Evolutionary conservation across 176 grass and related monocot species (phyloP).

Genomic region (Hsuehochloa calcarea): DNA sequence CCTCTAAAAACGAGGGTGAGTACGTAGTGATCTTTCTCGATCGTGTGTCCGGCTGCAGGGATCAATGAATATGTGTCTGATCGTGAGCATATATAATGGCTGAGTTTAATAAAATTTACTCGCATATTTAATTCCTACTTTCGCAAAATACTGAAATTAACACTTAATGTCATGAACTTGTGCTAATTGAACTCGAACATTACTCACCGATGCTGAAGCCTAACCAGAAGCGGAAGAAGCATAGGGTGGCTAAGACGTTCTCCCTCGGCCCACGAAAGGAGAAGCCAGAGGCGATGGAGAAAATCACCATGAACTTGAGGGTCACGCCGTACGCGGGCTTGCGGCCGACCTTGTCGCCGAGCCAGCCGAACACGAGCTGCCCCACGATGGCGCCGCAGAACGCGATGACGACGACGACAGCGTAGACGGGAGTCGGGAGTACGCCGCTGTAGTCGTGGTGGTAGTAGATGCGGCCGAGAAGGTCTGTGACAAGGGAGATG

Average conservation of each 20-base stretch:
- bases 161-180: background rate
- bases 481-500: constrained; percentile 6
- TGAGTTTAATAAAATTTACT: background rate
- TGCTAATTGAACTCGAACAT: background rate
- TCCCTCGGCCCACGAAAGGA: constrained; percentile 12
- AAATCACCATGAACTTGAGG: constrained; percentile 17
- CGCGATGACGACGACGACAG: background rate
- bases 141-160: background rate
- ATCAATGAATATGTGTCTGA: no score
- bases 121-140: background rate
- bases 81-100: no score
- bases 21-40: no score
- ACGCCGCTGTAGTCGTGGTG: background rate
- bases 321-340: background rate
- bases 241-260: constrained; percentile 16
- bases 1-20: no score
- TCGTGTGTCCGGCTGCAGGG: no score
- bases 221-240: constrained; percentile 30
- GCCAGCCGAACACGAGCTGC: background rate
- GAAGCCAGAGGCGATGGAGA: constrained; percentile 34
- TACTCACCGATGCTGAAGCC: background rate
- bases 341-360: background rate
- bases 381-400: background rate
- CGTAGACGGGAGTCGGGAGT: background rate
- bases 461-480: constrained; percentile 36